Base-by-base conservation (phyloP, 306 rosid species). In the Prunus persica region DNA sequence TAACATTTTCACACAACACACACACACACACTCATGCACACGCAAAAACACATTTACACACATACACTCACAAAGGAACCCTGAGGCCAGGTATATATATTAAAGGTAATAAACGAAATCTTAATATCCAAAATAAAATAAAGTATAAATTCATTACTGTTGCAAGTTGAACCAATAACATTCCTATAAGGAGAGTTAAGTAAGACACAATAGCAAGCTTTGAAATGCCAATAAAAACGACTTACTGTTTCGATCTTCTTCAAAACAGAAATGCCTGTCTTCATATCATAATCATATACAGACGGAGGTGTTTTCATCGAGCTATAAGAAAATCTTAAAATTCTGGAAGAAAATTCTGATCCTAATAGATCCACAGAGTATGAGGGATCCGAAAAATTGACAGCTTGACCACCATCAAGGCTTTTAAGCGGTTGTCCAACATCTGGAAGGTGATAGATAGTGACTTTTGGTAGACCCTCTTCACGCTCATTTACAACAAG, bases 231-330 rank as follows among this genome's bases (percentile, higher is more conserved):
- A 60, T 66, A 51, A 24, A 80, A 65, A 60, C 41, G 57, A 85
- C 98, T 90, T 80, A 94, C 98, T 1, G 85, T 46, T 77, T 90
- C 87, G 77, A 84, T 88, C 91, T 89, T 94, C 90, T 94, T 94
- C 86, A 89, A 76, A 72, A 89, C 90, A 65, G 95, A 87, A 84
- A 74, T 43, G 24, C 86, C 89, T 5, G 87, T 69, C 79, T 85
- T 86, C 98, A 94, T 91, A 76, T 94, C 98, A 84, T 91, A 91
- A 82, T 94, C 97, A 76, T 94, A 94, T 28, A 85, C 88, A 63
- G 98, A 87, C 64, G 25, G 75, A 66, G 98, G 98, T 25, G 96
- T 92, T 87, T 78, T 94, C 93, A 92, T 57, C 74, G 97, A 94
- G 86, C 97, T 89, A 78, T 92, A 92, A 22, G 88, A 58, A 84